These are phyloP conservation scores for Solioccasus polychromus DNA, from an alignment of 768 basidiomycete species.

Conservation along the genomic window DNA sequence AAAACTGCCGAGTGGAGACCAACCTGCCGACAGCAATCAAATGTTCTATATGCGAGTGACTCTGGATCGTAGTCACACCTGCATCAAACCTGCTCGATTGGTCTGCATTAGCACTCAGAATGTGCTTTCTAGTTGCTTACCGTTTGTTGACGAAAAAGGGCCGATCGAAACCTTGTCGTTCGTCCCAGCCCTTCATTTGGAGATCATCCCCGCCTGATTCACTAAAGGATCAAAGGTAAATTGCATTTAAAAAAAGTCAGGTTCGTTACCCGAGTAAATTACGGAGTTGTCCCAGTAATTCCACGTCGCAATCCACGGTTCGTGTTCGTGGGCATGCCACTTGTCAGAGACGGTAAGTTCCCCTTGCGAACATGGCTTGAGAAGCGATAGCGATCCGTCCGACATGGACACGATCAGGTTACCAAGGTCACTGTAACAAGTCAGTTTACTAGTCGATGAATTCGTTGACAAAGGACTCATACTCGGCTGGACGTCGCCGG, in stretches of 20 bases:
- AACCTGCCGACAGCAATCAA: slow-evolving; percentile 90
- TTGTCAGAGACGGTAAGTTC: slow-evolving; percentile 46
- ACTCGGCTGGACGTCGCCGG: slow-evolving; percentile 51
- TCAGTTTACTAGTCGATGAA: background rate
- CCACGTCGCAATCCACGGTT: slow-evolving; percentile 94
- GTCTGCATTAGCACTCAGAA: too few relatives aligned
- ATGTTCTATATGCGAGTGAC: slow-evolving; percentile 75
- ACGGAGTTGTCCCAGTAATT: slow-evolving; percentile 79
- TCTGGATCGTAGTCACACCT: slow-evolving; percentile 89
- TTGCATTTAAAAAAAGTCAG: background rate
- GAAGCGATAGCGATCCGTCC: slow-evolving; percentile 66
- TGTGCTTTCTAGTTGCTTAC: slow-evolving; percentile 32
- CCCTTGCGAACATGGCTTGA: slow-evolving; percentile 45
- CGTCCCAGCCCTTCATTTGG: slow-evolving; percentile 88
- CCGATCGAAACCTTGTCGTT: slow-evolving; percentile 54
- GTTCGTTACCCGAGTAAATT: slow-evolving; percentile 78
- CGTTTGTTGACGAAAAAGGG: slow-evolving; percentile 74
- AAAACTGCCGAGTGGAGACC: slow-evolving; percentile 9
- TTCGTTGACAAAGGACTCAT: slow-evolving; percentile 19
- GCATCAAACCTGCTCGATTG: slow-evolving; percentile 79
- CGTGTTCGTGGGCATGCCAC: slow-evolving; percentile 91
- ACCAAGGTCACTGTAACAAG: slow-evolving; percentile 42
- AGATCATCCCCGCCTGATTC: slow-evolving; percentile 89
- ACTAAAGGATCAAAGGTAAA: background rate
- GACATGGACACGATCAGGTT: slow-evolving; percentile 81